Conservation (phyloP, 305 asterid genomes). For the Fraxinus latifolia region DNA sequence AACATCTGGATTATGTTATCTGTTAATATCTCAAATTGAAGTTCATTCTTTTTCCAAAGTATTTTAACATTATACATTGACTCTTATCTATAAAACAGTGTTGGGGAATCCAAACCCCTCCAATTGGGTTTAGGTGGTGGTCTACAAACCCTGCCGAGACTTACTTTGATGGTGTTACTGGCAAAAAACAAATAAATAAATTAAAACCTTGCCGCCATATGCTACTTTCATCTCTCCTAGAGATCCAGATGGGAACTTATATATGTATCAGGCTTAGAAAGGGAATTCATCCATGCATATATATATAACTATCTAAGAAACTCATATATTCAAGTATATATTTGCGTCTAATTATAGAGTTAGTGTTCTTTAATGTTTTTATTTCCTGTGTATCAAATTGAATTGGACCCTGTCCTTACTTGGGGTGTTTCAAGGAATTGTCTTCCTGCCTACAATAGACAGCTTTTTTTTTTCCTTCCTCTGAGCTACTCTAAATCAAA, state of each 20-base stretch:
- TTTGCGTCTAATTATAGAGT: background rate
- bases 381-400: background rate
- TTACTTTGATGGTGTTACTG: background rate
- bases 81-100: background rate
- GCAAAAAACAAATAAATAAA: background rate
- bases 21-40: conserved; percentile 14
- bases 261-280: background rate
- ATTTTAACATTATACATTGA: conserved; percentile 1
- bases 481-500: background rate
- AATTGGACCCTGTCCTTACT: background rate
- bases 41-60: conserved; percentile 4
- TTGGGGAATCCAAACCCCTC: background rate
- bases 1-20: conserved; percentile 11
- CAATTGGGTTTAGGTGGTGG: background rate
- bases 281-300: background rate
- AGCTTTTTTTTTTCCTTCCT: background rate
- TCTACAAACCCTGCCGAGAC: background rate
- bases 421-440: background rate
- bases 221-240: background rate
- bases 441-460: background rate
- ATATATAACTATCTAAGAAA: background rate
- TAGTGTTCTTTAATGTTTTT: background rate
- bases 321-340: background rate
- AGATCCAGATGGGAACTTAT: background rate
- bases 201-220: background rate